Percentiles rank a stretch among this genome's conserved stretches.
Evolutionary conservation across 129 eudicot genomes (phyloP).

Genomic region (Artemisia tridentata): DNA sequence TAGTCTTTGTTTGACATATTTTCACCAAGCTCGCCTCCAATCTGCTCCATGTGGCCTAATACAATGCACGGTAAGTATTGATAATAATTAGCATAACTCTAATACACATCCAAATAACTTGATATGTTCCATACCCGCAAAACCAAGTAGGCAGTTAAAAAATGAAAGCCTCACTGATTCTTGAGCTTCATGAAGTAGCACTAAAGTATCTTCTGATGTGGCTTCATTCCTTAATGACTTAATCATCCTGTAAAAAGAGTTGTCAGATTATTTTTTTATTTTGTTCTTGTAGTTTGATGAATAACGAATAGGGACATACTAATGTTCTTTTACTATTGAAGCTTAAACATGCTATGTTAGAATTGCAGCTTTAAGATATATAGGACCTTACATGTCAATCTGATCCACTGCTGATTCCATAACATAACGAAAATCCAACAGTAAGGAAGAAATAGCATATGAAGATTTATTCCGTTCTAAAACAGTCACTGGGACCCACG

Average conservation of each 20-base stretch:
- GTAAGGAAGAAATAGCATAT: slow-evolving; percentile 75
- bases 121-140: slow-evolving; percentile 59
- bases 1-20: slow-evolving; percentile 40
- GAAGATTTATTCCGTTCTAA: slow-evolving; percentile 83
- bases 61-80: not conserved
- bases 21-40: slow-evolving; percentile 59
- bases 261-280: not conserved
- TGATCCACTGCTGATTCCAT: slow-evolving; percentile 84
- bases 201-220: slow-evolving; percentile 60
- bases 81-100: not conserved
- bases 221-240: slow-evolving; percentile 64
- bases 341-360: too few species aligned
- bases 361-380: not conserved
- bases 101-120: not conserved
- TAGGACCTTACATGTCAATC: slow-evolving; percentile 55
- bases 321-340: too few species aligned
- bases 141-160: slow-evolving; percentile 73
- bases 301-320: too few species aligned
- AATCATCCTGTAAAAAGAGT: slow-evolving; percentile 57
- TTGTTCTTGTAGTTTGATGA: too few species aligned
- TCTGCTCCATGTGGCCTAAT: slow-evolving; percentile 71
- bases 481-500: slow-evolving; percentile 87
- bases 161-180: slow-evolving; percentile 82
- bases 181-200: slow-evolving; percentile 80
- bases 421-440: slow-evolving; percentile 69